Evolutionary conservation across 106 monocot genomes (phyloP), one percentile per base, ranked within the genome.

Genomic region (Vanilla planifolia): DNA sequence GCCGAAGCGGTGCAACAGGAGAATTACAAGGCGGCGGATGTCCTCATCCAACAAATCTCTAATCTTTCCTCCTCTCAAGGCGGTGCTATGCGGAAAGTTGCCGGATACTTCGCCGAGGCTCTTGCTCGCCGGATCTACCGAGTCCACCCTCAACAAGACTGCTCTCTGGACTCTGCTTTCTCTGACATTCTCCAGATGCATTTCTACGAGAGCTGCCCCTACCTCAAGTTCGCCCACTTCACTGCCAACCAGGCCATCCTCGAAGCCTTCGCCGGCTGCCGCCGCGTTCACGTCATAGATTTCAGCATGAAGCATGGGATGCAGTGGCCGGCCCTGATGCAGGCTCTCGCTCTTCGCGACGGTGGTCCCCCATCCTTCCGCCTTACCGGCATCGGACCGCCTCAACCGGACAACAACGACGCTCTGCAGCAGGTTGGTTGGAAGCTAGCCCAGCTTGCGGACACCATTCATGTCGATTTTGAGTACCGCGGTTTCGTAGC

Each of bases 151-250:
- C 51, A 64, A 1, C 75, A 64, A n/a, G 75, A 65, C 68, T 22
- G 42, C 41, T 57, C 47, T 39, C 66, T 66, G 23, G 73, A 73
- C 20, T 66, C 73, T 1, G 59, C 76, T 14, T 37, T 76, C 27
- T 55, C 67, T 26, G 80, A 80, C 42, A 33, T 77, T 55, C 85
- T 80, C 21, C 65, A 85, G 51, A 55, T 68, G 64, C 77, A 85
- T 74, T 85, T 85, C 70, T 85, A 85, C 60, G 85, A 85, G 64
- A 57, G 53, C 52, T 80, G 77, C 71, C 85, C 85, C 10, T 85
- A 85, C 43, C 74, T 85, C 46, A 85, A 85, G 74, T 85, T 85
- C 77, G 85, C 77, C 40, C 85, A 85, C 70, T 85, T 85, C 80
- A 85, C 85, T 27, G 85, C 85, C 39, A 85, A 85, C 64, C 85